Evolutionary conservation across 2,329 filamentous ascomycete species (phyloP), one percentile per base, ranked within the genome.

Genomic region (Parastagonospora nodorum): DNA sequence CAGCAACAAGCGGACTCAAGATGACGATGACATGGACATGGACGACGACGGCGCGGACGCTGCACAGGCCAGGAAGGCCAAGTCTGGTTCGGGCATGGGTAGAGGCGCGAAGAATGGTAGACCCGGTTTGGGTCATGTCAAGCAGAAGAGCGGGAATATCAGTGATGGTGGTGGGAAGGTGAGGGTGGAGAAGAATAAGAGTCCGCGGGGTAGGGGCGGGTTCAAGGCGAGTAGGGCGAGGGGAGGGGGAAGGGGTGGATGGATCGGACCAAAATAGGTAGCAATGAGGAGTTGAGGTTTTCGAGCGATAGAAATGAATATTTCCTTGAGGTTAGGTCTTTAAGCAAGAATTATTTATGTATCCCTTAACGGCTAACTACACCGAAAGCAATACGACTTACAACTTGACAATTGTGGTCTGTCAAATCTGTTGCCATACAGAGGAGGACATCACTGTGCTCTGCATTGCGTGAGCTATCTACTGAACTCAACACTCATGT

Each of bases 1-100:
- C 66, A 82, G 80, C 46, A 80, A 81, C 73, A 80, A 74, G 63
- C 73, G 66, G 50, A 69, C 66, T 41, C 72, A 73, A 57, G 74
- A 76, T 15, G 74, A 72, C 28, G 72, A 77, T 33, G 75, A 76
- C n/a, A 77, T 78, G 72, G 78, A 80, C 38, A 68, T 78, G 47
- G 78, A 79, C 49, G 74, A 74, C 39, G 72, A 70, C 14, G 76
- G 77, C 32, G 61, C 56, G 4, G 69, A 63, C 54, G 74, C 14
- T 30, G 28, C 46, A 32, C 71, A 66, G 11, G 61, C 61, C n/a
- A 70, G 72, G 56, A 73, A 69, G 50, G 72, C 73, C 16, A 74
- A 68, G 55, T 62, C 57, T 4, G 69, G 69, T 1, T 64, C 61
- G 4, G 67, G 68, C 5, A 64, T 67, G 60, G 67, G 64, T 2